Conservation (phyloP, 306 rosid species). For the Rosa multiflora region DNA sequence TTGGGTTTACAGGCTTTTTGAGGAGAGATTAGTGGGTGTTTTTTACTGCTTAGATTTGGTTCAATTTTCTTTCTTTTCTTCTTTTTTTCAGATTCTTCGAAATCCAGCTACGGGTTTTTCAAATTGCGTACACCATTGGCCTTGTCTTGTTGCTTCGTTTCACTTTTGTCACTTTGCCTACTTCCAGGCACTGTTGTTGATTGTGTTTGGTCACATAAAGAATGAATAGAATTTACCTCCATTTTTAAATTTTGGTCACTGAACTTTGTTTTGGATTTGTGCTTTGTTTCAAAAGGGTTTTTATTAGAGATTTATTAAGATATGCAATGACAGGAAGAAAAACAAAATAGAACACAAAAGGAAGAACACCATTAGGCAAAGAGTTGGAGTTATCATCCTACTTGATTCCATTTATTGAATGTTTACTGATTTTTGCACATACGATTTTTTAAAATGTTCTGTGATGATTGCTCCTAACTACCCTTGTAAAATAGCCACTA, state of each 20-base stretch:
- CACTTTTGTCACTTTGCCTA: constrained; percentile 5
- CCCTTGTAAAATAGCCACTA: background rate
- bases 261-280: constrained; percentile 3
- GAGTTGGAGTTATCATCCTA: background rate
- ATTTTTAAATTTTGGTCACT: background rate
- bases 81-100: background rate
- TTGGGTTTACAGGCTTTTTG: background rate
- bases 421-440: background rate
- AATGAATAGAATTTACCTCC: background rate
- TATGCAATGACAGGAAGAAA: background rate
- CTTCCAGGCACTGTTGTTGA: background rate
- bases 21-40: background rate
- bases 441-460: background rate
- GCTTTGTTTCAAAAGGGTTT: background rate
- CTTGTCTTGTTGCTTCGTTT: background rate
- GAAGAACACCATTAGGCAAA: background rate
- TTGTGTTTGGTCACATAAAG: background rate
- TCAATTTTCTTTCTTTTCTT: background rate
- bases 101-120: background rate
- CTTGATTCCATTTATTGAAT: background rate
- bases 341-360: constrained; percentile 6
- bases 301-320: background rate
- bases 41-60: background rate
- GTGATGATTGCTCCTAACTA: background rate
- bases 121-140: background rate